Evolutionary conservation across 768 basidiomycete genomes (phyloP).

Genomic region (Lyophyllum decastes): DNA sequence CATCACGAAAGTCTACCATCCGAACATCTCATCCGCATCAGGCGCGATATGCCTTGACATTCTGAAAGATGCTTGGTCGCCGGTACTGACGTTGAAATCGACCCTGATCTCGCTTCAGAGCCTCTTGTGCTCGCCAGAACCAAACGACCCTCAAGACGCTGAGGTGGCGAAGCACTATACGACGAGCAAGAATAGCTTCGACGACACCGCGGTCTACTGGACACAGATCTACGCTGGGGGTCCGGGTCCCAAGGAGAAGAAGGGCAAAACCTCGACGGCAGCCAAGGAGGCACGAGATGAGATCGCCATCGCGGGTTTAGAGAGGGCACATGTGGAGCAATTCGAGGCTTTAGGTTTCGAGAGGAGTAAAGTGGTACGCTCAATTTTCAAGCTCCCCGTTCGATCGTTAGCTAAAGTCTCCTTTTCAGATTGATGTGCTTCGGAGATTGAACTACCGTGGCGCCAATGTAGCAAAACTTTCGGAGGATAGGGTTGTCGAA

Average conservation of each 20-base stretch:
- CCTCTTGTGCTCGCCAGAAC: conserved; percentile 90
- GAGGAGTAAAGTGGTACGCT: conserved; percentile 80
- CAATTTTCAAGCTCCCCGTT: background rate
- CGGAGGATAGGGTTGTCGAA: conserved; percentile 84
- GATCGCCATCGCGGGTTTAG: conserved; percentile 80
- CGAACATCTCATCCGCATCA: conserved; percentile 91
- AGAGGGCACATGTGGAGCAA: conserved; percentile 79
- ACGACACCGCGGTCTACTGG: conserved; percentile 94
- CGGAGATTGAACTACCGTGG: conserved; percentile 87
- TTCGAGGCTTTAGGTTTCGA: conserved; percentile 87
- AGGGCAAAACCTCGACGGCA: conserved; percentile 39
- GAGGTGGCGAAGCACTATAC: conserved; percentile 98
- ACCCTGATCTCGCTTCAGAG: conserved; percentile 95
- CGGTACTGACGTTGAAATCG: conserved; percentile 93
- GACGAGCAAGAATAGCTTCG: conserved; percentile 84
- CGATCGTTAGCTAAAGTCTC: conserved; percentile 3
- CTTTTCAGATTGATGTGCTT: conserved; percentile 78
- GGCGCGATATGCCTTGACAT: conserved; percentile 95
- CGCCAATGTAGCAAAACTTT: conserved; percentile 74
- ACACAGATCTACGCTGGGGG: conserved; percentile 89
- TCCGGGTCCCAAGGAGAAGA: conserved; percentile 48
- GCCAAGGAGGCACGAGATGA: conserved; percentile 52
- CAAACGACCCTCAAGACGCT: conserved; percentile 96
- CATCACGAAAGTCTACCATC: conserved; percentile 95
- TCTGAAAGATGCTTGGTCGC: conserved; percentile 89